phyloP scores from a whole-genome alignment of 441 rosid species.

The Bocquillonia castaneifolia region DNA sequence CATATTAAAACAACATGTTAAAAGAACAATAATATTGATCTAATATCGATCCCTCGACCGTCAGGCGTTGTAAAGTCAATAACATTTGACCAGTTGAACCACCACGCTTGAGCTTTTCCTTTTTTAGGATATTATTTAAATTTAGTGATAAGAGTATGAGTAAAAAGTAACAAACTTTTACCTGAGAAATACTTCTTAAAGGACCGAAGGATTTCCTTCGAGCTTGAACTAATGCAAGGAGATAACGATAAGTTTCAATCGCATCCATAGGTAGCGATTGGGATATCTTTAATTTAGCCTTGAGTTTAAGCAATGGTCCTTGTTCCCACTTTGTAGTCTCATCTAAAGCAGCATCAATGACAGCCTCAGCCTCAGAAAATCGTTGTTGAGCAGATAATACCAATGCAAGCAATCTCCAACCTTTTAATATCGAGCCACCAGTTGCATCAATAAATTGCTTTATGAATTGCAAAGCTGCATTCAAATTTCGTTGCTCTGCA shows the following conservation, averaged over 20 bases:
- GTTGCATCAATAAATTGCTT: conserved; percentile 67
- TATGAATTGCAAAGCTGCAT: conserved; percentile 58
- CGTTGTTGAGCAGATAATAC: conserved; percentile 84
- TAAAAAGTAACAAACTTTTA: conserved; percentile 24
- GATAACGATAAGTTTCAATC: conserved; percentile 74
- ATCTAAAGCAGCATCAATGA: conserved; percentile 83
- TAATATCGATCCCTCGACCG: too few relatives aligned
- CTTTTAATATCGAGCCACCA: conserved; percentile 74
- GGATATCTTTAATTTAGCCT: conserved; percentile 72
- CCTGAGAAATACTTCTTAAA: conserved; percentile 54
- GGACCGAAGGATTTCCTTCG: conserved; percentile 79
- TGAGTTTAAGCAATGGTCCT: conserved; percentile 70
- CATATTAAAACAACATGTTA: too few relatives aligned
- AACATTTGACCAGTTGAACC: too few relatives aligned
- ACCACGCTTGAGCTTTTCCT: too few relatives aligned
- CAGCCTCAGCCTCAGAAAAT: conserved; percentile 80
- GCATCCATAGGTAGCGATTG: conserved; percentile 68
- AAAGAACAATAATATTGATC: too few relatives aligned
- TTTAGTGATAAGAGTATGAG: neutral
- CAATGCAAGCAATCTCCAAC: conserved; percentile 82
- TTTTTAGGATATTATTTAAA: too few relatives aligned
- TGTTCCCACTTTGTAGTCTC: conserved; percentile 94
- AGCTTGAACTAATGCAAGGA: conserved; percentile 90
- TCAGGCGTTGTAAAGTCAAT: too few relatives aligned
- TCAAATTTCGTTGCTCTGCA: conserved; percentile 81